Percentiles rank a stretch among this genome's conserved stretches.
These are phyloP conservation scores for Trichaptum fuscoviolaceum DNA, from an alignment of 768 basidiomycete species.

Conservation along the genomic window DNA sequence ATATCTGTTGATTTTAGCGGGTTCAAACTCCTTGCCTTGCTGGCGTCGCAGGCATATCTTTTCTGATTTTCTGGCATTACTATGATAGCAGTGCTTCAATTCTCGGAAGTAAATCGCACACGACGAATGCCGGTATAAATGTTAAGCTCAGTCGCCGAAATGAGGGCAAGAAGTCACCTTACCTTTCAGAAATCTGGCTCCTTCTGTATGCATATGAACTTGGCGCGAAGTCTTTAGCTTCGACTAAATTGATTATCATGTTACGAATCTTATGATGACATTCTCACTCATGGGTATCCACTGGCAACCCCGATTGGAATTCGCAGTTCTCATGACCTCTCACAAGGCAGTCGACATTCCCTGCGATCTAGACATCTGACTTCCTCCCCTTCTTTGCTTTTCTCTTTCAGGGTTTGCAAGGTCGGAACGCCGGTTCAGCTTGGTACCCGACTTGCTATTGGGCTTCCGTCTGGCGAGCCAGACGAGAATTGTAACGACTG, in stretches of 20 bases:
- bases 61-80: too few species aligned
- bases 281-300: not conserved
- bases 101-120: not conserved
- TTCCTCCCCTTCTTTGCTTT: not conserved
- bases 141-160: not conserved
- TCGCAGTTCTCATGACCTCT: not conserved
- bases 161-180: not conserved
- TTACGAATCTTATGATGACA: not conserved
- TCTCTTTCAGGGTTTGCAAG: not conserved
- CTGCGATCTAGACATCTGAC: not conserved
- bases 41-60: too few species aligned
- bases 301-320: not conserved
- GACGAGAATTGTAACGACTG: too few species aligned
- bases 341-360: not conserved
- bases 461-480: not conserved
- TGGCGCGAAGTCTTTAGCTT: too few species aligned
- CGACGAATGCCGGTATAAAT: too few species aligned
- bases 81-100: not conserved
- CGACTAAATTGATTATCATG: too few species aligned
- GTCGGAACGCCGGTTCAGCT: not conserved
- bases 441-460: not conserved
- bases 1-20: too few species aligned
- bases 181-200: not conserved
- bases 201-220: not conserved
- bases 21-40: too few species aligned